Evolutionary conservation across 495 filamentous ascomycete genomes (phyloP), one percentile per base, ranked within the genome.

Genomic region (Aspergillus coremiiformis): DNA sequence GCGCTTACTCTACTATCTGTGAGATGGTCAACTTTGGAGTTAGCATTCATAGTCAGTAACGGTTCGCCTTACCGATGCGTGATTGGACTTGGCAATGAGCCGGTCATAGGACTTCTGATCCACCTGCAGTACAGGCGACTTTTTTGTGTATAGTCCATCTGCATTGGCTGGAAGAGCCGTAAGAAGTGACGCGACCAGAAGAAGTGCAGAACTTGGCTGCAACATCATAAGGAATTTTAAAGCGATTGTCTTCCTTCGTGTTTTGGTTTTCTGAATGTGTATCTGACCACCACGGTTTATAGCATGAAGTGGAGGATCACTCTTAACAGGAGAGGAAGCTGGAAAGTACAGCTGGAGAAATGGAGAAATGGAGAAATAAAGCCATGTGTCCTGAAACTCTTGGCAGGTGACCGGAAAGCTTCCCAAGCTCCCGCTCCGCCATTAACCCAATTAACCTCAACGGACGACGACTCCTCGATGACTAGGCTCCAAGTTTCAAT

Each of bases 11-110:
- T 52, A 86, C 76, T 55, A 86, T 80, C 83, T 86, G 58, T 45
- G 54, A 41, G 20, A 46, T 57, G 42, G 55, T 65, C 59, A 67
- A 59, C 47, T 55, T 9, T 5, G 11, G 30, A 32, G 35, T 49
- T 22, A 30, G 48, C 46, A 54, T 23, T 35, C 44, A 44, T 17
- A 19, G 20, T 20, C 27, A 9, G 9, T 29, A 5, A 32, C 10
- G 14, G 5, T n/a, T 46, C 39, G 30, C 23, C 87, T 73, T 81
- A 96, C 91, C 50, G 92, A 90, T 43, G 90, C 89, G 65, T 96
- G 75, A 66, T 95, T 95, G 44, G 90, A 95, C 60, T 89, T 84
- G 17, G 86, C 81, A 67, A 99, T 90, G 55, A 95, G 74, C 51
- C 80, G 79, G 68, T 89, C 84, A 68, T 94, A 99, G 62, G 74